These are phyloP conservation scores for Xylaria telfairii DNA, from an alignment of 495 filamentous ascomycete genomes.

Conservation along the genomic window DNA sequence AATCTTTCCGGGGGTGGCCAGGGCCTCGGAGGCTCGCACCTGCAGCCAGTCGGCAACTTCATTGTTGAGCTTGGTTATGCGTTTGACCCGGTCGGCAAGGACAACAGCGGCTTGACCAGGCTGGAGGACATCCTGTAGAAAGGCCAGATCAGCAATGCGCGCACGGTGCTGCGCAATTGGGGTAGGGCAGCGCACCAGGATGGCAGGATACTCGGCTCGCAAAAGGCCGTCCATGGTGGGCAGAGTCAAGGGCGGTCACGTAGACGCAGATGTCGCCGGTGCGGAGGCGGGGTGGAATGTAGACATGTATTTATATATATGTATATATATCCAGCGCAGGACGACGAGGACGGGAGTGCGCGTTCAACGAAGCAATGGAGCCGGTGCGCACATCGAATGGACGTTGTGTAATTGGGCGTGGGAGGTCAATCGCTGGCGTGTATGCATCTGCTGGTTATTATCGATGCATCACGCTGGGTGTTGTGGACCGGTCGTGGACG, in stretches of 20 bases:
- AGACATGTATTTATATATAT: slow-evolving; percentile 44
- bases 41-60: slow-evolving; percentile 98
- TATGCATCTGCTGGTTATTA: slow-evolving; percentile 15
- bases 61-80: slow-evolving; percentile 83
- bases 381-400: not conserved
- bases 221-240: slow-evolving; percentile 72
- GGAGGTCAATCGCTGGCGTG: not conserved
- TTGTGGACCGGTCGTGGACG: not conserved
- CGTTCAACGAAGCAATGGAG: slow-evolving; percentile 31
- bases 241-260: slow-evolving; percentile 52
- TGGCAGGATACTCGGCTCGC: slow-evolving; percentile 90
- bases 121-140: slow-evolving; percentile 75
- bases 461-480: slow-evolving; percentile 11
- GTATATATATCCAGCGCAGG: slow-evolving; percentile 36
- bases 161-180: slow-evolving; percentile 5
- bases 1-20: not conserved
- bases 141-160: slow-evolving; percentile 22
- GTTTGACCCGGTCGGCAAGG: slow-evolving; percentile 85
- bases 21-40: slow-evolving; percentile 58
- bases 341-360: slow-evolving; percentile 23
- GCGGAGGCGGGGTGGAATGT: slow-evolving; percentile 34
- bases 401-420: not conserved
- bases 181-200: slow-evolving; percentile 74
- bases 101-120: slow-evolving; percentile 84
- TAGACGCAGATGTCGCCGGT: slow-evolving; percentile 28